Percentiles rank a stretch among this genome's conserved stretches.
Evolutionary conservation across 306 rosid species (phyloP).

Genomic region (Hylodesmum podocarpum): DNA sequence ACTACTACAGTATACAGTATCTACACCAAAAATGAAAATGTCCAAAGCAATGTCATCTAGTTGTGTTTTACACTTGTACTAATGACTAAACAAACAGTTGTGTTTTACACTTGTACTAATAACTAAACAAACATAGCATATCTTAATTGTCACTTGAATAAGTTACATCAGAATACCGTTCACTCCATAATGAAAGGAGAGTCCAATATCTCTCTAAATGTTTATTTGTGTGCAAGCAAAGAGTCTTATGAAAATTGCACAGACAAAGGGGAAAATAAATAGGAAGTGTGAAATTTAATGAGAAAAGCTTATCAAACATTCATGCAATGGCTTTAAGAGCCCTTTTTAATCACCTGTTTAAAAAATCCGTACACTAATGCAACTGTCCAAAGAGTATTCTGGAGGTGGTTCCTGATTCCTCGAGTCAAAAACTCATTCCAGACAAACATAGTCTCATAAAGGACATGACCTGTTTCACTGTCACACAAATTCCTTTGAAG

Average conservation of each 20-base stretch:
- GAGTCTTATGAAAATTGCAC: not conserved
- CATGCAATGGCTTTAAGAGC: not conserved
- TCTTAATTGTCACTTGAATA: not conserved
- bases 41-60: constrained; percentile 1
- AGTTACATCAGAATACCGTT: not conserved
- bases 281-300: not conserved
- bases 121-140: not conserved
- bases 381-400: constrained; percentile 85
- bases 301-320: not conserved
- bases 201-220: not conserved
- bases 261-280: not conserved
- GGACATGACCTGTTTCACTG: constrained; percentile 51
- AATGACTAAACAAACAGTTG: not conserved
- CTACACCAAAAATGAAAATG: not conserved
- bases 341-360: constrained; percentile 61
- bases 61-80: not conserved
- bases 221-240: not conserved
- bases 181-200: not conserved
- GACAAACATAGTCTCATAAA: constrained; percentile 81
- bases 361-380: constrained; percentile 90
- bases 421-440: constrained; percentile 93
- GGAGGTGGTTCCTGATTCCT: constrained; percentile 64
- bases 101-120: not conserved
- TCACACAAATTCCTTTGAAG: constrained; percentile 75
- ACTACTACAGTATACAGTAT: too few relatives aligned